These are phyloP conservation scores for Mycotypha africana DNA, from an alignment of 371 early-diverging fungal species.

Conservation along the genomic window DNA sequence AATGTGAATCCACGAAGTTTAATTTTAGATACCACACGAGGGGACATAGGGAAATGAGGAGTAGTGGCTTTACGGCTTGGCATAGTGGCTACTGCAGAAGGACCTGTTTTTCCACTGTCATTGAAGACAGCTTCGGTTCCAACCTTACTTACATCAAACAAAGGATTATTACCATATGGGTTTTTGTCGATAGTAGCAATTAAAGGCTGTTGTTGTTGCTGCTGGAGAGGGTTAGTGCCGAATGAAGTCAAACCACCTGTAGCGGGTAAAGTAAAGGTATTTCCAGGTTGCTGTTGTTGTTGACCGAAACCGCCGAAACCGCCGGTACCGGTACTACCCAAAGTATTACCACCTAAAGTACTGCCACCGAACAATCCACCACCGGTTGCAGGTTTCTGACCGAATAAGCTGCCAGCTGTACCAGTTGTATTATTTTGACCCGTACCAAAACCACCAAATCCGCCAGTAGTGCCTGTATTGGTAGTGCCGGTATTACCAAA, in stretches of 20 bases:
- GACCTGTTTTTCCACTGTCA: constrained; percentile 27
- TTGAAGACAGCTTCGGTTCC: neutral
- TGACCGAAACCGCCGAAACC: constrained; percentile 26
- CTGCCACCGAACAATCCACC: constrained; percentile 22
- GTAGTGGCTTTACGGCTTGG: constrained; percentile 43
- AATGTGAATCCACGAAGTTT: constrained; percentile 63
- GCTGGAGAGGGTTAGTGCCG: constrained; percentile 30
- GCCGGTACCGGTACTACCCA: neutral
- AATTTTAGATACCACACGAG: constrained; percentile 62
- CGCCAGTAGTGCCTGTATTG: constrained; percentile 24
- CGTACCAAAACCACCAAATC: constrained; percentile 39
- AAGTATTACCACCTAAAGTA: constrained; percentile 1
- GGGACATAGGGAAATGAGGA: constrained; percentile 59
- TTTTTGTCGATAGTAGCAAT: constrained; percentile 74
- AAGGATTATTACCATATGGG: constrained; percentile 81
- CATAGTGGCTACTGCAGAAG: constrained; percentile 41
- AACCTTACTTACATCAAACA: constrained; percentile 54
- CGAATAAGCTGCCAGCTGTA: constrained; percentile 36
- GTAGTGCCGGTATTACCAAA: constrained; percentile 42
- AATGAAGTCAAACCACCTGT: constrained; percentile 39
- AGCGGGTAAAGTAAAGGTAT: constrained; percentile 35
- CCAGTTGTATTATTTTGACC: constrained; percentile 31
- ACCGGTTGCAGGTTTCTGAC: constrained; percentile 29
- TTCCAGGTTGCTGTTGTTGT: constrained; percentile 16
- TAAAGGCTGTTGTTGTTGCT: constrained; percentile 43